A percentile compares a stretch with the other conserved stretches of the same genome.
Conservation (phyloP, 345 rosid genomes). For the Viola odorata region DNA sequence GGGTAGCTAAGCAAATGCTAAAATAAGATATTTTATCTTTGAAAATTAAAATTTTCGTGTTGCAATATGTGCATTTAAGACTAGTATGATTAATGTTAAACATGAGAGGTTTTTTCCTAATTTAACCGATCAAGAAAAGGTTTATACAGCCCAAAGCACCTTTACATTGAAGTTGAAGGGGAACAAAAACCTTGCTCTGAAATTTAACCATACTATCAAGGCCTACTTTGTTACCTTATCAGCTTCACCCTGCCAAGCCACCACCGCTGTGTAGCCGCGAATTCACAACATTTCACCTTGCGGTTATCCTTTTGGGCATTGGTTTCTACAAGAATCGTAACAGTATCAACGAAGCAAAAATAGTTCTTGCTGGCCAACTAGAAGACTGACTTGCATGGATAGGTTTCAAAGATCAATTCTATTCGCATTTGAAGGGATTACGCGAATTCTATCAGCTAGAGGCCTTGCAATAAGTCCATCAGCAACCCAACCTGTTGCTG, state of each 20-base stretch:
- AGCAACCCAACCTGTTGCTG: constrained; percentile 67
- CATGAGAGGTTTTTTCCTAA: no score
- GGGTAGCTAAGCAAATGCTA: no score
- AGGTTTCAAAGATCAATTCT: not conserved
- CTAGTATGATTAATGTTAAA: no score
- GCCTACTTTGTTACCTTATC: not conserved
- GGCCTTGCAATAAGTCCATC: constrained; percentile 93
- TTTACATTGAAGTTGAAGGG: no score
- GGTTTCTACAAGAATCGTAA: not conserved
- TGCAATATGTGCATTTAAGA: no score
- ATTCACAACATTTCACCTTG: not conserved
- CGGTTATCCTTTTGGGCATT: not conserved
- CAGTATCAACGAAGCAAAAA: not conserved
- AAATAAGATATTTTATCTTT: no score
- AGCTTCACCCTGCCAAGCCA: not conserved
- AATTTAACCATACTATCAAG: no score
- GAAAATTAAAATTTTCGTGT: no score
- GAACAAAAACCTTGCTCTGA: no score
- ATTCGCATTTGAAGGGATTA: constrained; percentile 7
- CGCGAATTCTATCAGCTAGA: constrained; percentile 51
- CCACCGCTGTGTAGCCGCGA: not conserved
- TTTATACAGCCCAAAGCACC: no score
- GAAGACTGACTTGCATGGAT: not conserved
- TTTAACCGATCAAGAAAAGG: no score
- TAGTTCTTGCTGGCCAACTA: not conserved